Percentiles rank a stretch among this genome's conserved stretches.
phyloP scores from a whole-genome alignment of 352 stramenopile genomes.

The Achlya hypogyna region DNA sequence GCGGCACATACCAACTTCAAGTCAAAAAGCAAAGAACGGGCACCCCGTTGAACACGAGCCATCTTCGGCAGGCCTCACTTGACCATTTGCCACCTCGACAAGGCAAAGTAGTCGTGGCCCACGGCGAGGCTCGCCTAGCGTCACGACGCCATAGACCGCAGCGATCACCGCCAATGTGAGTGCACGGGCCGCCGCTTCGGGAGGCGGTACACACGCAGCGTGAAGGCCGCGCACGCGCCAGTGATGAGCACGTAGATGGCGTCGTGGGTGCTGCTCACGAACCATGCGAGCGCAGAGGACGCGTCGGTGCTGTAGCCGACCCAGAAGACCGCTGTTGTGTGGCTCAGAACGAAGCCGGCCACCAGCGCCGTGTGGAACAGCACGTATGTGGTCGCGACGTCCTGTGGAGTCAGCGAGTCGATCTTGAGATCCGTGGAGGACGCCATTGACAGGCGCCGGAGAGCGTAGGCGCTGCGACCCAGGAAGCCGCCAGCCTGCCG shows the following conservation, averaged over 20 bases:
- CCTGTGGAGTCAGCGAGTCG: neutral
- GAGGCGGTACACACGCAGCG: neutral
- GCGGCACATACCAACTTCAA: no score
- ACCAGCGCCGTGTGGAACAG: neutral
- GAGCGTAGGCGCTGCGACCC: neutral
- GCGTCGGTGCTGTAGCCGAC: neutral
- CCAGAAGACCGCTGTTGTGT: neutral
- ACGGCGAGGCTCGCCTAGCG: neutral
- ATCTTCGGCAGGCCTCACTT: no score
- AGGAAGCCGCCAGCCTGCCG: neutral
- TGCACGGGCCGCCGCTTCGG: neutral
- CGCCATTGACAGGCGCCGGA: conserved; percentile 1
- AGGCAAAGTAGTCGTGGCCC: no score
- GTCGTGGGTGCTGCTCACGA: neutral
- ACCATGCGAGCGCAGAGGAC: neutral
- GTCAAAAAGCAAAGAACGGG: no score
- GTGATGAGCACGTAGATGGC: neutral
- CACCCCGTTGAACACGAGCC: no score
- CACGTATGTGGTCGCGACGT: neutral
- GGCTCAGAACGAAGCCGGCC: neutral
- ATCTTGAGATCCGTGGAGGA: conserved; percentile 11
- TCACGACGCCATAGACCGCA: neutral
- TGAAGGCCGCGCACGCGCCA: neutral
- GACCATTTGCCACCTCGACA: no score
- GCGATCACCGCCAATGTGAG: conserved; percentile 5